Evolutionary conservation across 1,139 yeast species (phyloP), one percentile per base, ranked within the genome.

Genomic region (Candida sp.): DNA sequence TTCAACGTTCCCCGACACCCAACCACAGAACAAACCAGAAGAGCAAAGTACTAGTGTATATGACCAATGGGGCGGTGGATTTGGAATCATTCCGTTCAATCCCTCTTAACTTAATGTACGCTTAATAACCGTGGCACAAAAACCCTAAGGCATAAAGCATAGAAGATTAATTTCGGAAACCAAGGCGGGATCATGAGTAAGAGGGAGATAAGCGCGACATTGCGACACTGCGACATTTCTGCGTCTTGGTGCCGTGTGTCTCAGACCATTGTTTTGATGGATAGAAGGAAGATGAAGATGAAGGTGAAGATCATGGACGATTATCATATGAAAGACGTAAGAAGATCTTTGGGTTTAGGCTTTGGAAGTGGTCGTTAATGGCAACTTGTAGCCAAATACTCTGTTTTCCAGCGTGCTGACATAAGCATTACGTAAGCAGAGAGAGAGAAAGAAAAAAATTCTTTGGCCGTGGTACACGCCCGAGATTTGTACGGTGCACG

Each of bases 61-160:
- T 46, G 68, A 65, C 43, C 60, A 53, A 47, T 55, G 65, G 53
- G 60, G 62, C 39, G 58, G 61, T 39, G 67, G 68, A 1, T 70
- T 68, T 55, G 75, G 72, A 1, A 63, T 69, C 38, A 67, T 72
- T 50, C 77, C 77, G 2, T 72, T 72, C 60, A 72, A 72, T 48
- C 77, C 77, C 4, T 70, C 75, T 17, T 17, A 17, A 17, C 17
- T 17, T 17, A 17, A 17, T 17, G 3, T 70, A 48, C 2, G 33
- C 3, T 31, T 31, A 17, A 17, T 2, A 17, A 5, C 6, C 12
- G 25, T 34, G 22, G 38, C 22, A 34, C 38, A 34, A 34, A 34
- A 34, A 17, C 38, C 12, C 17, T 2, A 17, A 17, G 17, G 17
- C 17, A 17, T 17, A 28, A 28, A 2, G 31, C 31, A 34, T 9